phyloP scores from a whole-genome alignment of 176 grass and related monocot genomes.

The Aegilops bicornis region DNA sequence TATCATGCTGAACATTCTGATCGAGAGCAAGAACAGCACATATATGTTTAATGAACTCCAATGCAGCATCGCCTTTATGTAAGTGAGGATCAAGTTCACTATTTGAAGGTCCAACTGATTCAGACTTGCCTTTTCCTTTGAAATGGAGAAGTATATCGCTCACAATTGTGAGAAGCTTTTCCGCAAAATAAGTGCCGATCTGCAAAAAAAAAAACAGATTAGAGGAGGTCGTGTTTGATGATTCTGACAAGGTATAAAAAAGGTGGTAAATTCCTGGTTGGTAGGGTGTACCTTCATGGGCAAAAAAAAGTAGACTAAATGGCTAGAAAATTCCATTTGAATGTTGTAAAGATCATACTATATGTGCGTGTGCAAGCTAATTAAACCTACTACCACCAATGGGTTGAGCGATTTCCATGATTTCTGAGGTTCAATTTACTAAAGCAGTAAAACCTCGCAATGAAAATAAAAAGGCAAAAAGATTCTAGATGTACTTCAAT shows the following conservation, averaged over 20 bases:
- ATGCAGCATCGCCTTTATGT: conserved; percentile 76
- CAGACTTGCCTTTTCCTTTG: conserved; percentile 66
- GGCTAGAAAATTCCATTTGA: background rate
- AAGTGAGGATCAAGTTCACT: conserved; percentile 35
- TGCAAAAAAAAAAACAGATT: conserved; percentile 38
- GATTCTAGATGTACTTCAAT: background rate
- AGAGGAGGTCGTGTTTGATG: background rate
- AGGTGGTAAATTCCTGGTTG: background rate
- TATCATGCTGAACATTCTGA: conserved; percentile 90
- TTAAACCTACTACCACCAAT: conserved; percentile 1
- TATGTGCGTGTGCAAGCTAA: background rate
- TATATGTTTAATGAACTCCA: conserved; percentile 97
- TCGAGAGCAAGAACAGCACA: conserved; percentile 93
- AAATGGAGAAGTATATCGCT: conserved; percentile 73
- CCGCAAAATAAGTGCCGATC: conserved; percentile 90
- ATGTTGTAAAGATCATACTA: background rate
- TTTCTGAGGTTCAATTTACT: conserved; percentile 2
- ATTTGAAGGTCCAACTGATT: conserved; percentile 40
- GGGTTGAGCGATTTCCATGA: background rate
- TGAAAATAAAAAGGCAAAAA: background rate
- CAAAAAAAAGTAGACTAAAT: background rate
- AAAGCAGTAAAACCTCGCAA: background rate
- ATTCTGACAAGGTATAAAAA: background rate
- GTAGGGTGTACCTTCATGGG: background rate
- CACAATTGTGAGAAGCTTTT: conserved; percentile 89